These are phyloP conservation scores for Begonia fuchsioides DNA, from an alignment of 306 rosid genomes.

Conservation along the genomic window DNA sequence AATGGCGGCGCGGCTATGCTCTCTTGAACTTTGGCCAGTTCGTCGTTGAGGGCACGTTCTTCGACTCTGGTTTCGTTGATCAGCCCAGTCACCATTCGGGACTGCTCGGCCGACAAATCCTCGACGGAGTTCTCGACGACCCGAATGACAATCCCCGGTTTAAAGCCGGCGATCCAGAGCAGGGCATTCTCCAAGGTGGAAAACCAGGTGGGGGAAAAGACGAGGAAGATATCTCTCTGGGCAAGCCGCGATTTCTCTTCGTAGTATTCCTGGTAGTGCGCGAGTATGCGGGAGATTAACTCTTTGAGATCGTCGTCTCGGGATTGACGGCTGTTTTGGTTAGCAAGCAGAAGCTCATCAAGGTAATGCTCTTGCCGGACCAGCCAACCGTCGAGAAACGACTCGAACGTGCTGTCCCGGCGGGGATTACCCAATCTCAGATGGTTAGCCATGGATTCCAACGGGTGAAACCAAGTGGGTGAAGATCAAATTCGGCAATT, in stretches of 20 bases:
- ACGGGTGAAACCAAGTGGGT: too few relatives aligned
- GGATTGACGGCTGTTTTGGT: conserved; percentile 4
- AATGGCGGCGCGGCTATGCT: conserved; percentile 54
- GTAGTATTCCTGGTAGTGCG: conserved; percentile 63
- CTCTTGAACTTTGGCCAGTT: conserved; percentile 59
- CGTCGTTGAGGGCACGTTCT: conserved; percentile 46
- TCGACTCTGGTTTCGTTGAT: conserved; percentile 23
- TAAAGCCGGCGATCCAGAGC: conserved; percentile 67
- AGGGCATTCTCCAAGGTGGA: conserved; percentile 32
- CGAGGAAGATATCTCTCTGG: conserved; percentile 25
- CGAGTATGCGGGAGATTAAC: conserved; percentile 24
- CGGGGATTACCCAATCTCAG: background rate
- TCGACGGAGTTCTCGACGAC: conserved; percentile 21
- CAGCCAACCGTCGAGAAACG: conserved; percentile 49
- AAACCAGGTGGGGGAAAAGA: conserved; percentile 62
- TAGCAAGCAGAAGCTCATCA: conserved; percentile 36
- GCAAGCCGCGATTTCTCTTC: conserved; percentile 47
- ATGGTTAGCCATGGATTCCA: too few relatives aligned
- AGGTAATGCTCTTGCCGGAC: conserved; percentile 41
- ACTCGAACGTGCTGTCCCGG: conserved; percentile 26
- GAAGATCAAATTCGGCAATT: too few relatives aligned
- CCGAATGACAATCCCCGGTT: conserved; percentile 33
- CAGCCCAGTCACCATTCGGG: conserved; percentile 13
- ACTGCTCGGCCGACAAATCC: conserved; percentile 38
- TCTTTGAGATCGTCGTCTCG: conserved; percentile 19